Evolutionary conservation across 2,329 filamentous ascomycete genomes (phyloP), one percentile per base, ranked within the genome.

Genomic region (Clonostachys solani): DNA sequence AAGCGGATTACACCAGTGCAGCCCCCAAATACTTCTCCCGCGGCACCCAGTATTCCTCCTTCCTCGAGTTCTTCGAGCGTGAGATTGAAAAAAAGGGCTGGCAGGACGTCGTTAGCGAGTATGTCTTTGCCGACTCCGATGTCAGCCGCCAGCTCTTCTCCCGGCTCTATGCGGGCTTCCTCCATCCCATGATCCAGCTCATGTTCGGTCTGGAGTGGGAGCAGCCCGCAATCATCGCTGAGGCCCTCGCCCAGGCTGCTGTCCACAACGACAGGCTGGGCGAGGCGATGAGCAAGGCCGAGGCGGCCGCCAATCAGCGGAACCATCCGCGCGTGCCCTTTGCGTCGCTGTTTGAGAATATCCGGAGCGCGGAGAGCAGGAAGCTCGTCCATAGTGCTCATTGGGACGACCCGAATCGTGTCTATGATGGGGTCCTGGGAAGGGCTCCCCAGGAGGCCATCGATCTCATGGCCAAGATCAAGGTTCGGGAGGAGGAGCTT

Each of bases 111-210:
- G 47, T 95, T 29, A 67, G 74, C 15, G 77, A 87, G 57, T 85
- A 88, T 56, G 51, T 95, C 1, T 89, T 96, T 59, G 73, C 77
- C 4, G 79, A 78, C 16, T 41, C 45, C 23, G 79, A 84, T 47
- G 76, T 82, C 40, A 83, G 85, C 5, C 80, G 91, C 37, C 82
- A 84, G 51, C 71, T 96, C 72, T 67, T 92, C 4, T 72, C 74
- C 3, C 75, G 90, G 16, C 68, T 92, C 58, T 90, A 81, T 58
- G 78, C 76, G 15, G 84, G 87, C 1, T 77, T 92, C 52, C 56
- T 91, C 3, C 89, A 95, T 59, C 89, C 90, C 3, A 68, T 94
- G 15, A 92, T 96, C 52, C 89, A 95, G 60, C 76, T 95, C 17
- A 87, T 90, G 43, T 95, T 90, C 60, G 91, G 87, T 5, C 61